A percentile compares a stretch with the other conserved stretches of the same genome.
Conservation (phyloP, 2,329 filamentous ascomycete genomes). For the Penicillium sp. region DNA sequence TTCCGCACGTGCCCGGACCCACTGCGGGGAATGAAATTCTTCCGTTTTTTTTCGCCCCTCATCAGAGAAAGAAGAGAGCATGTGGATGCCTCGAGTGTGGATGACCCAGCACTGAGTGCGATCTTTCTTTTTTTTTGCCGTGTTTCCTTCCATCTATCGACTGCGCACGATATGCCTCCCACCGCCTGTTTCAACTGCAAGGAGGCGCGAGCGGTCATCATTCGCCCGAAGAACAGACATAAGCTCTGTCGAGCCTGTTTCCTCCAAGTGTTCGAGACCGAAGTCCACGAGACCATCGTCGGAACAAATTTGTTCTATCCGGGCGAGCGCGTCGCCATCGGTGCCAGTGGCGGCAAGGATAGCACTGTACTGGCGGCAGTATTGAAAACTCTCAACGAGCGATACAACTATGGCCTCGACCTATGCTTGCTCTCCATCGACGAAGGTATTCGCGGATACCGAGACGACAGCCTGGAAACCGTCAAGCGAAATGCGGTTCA, state of each 20-base stretch:
- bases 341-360: slow-evolving; percentile 94
- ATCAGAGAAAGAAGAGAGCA: neutral
- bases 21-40: neutral
- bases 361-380: slow-evolving; percentile 94
- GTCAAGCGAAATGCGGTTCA: slow-evolving; percentile 90
- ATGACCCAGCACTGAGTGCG: no score
- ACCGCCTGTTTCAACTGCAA: slow-evolving; percentile 70
- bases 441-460: slow-evolving; percentile 93
- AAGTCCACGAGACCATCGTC: slow-evolving; percentile 88
- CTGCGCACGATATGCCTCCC: slow-evolving; percentile 59
- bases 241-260: slow-evolving; percentile 92
- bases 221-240: slow-evolving; percentile 88
- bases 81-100: no score
- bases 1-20: no score
- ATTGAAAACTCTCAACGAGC: slow-evolving; percentile 87
- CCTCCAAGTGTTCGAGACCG: slow-evolving; percentile 77
- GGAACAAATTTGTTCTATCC: slow-evolving; percentile 72
- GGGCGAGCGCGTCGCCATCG: slow-evolving; percentile 86
- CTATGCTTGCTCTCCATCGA: slow-evolving; percentile 87
- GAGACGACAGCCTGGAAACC: slow-evolving; percentile 92
- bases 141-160: no score
- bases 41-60: neutral
- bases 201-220: slow-evolving; percentile 73
- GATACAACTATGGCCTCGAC: slow-evolving; percentile 78
- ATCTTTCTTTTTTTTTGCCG: no score